Conservation (phyloP, 176 grass and related monocot genomes). For the Calamus simplicifolius region DNA sequence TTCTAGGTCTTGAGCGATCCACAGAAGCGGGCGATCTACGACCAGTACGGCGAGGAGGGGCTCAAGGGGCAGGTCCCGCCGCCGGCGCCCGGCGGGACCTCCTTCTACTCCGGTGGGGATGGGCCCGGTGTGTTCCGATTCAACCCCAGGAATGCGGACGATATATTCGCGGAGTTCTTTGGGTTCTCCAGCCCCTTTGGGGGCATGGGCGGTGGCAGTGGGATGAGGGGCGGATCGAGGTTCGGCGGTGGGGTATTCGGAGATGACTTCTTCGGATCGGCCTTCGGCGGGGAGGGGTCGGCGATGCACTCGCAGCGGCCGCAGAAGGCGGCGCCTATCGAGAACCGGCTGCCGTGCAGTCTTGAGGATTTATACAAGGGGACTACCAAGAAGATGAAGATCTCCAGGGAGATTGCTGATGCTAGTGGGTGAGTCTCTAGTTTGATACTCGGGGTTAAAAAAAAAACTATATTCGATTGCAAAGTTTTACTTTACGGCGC, state of each 20-base stretch:
- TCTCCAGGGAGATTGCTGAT: conserved; percentile 17
- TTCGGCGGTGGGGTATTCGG: conserved; percentile 6
- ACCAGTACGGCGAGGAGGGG: conserved; percentile 13
- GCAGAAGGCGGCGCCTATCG: conserved; percentile 1
- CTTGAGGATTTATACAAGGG: conserved; percentile 19
- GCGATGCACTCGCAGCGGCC: conserved; percentile 4
- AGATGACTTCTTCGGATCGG: conserved; percentile 4
- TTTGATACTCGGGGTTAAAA: neutral
- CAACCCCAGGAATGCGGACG: conserved; percentile 16
- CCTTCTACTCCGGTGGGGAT: neutral
- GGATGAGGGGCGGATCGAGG: neutral
- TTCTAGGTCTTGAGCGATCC: conserved; percentile 10
- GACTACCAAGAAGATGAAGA: conserved; percentile 21
- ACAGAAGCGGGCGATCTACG: conserved; percentile 11
- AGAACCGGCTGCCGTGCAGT: conserved; percentile 15
- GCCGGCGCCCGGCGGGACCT: neutral
- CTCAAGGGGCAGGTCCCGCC: conserved; percentile 12
- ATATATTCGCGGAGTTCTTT: conserved; percentile 19
- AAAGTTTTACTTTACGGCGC: neutral
- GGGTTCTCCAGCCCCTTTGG: conserved; percentile 18
- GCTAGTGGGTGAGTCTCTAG: conserved; percentile 7
- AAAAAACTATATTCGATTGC: neutral
- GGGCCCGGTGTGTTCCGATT: conserved; percentile 7
- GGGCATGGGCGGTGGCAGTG: conserved; percentile 1
- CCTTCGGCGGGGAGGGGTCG: conserved; percentile 10